Percentiles rank a stretch among this genome's conserved stretches.
Evolutionary conservation across 169 alveolate species (phyloP).

Genomic region (Plasmodium adleri): DNA sequence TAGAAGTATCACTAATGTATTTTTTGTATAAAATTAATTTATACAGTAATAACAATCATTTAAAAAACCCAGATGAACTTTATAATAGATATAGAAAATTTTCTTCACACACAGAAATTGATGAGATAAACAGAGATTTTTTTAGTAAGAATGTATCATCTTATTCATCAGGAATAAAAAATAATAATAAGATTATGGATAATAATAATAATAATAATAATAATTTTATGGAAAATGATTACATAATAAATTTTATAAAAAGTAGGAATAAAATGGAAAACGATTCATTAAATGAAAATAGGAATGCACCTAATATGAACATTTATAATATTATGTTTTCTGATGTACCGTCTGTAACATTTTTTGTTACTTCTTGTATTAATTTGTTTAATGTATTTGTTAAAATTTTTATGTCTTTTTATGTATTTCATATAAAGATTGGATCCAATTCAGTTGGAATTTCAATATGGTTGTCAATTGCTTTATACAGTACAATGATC

Average conservation of each 20-base stretch:
- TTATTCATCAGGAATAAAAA: no score
- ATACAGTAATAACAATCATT: conserved; percentile 27
- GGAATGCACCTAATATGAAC: conserved; percentile 27
- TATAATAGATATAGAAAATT: conserved; percentile 8
- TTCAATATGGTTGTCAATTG: conserved; percentile 22
- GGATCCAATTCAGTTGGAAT: conserved; percentile 26
- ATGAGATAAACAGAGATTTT: not conserved
- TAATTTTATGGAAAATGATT: conserved; percentile 14
- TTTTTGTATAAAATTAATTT: conserved; percentile 49
- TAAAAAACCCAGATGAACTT: conserved; percentile 9
- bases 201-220: conserved; percentile 9
- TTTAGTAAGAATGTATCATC: conserved; percentile 6
- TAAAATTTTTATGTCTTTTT: conserved; percentile 38
- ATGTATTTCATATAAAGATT: conserved; percentile 42
- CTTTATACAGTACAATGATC: conserved; percentile 34
- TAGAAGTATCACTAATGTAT: conserved; percentile 30
- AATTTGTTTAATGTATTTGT: conserved; percentile 35
- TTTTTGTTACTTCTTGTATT: conserved; percentile 48
- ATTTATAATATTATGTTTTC: conserved; percentile 70
- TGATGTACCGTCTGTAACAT: conserved; percentile 44
- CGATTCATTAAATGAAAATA: conserved; percentile 7
- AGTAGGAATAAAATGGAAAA: conserved; percentile 1
- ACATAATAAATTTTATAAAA: conserved; percentile 31
- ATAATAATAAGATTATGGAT: not conserved
- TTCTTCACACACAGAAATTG: not conserved